Base-by-base conservation (phyloP, 2,329 filamentous ascomycete genomes). In the Sclerotinia sclerotiorum region DNA sequence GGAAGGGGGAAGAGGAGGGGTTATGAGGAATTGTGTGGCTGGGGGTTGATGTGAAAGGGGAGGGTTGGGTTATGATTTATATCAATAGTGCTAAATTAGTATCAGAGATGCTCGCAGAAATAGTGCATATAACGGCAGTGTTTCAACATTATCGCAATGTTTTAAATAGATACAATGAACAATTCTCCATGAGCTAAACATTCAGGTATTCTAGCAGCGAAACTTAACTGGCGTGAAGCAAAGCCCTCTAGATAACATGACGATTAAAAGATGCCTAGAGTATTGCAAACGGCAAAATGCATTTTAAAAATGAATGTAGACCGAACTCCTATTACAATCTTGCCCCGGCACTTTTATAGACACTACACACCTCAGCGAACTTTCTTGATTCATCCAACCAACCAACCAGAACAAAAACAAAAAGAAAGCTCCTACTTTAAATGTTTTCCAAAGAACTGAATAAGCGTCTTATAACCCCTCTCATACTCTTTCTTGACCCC, bases 401-500 rank as follows among this genome's bases (percentile, higher is more conserved):
- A 24, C 46, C 46, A 51, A 3, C 2, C 32, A 1, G 19, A 29
- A 24, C 49, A 39, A 49, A 39, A 5, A 21, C 19, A 60, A 39
- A 49, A 49, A 51, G 11, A 64, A 39, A 49, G 13, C 42, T 61
- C 44, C 64, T 65, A 68, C 61, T 68, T 65, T 70, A 83, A 70
- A 68, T 83, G 72, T 75, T 83, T 81, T 17, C 71, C 72, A 68
- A 82, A 81, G 70, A 82, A 84, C 3, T 79, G 77, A 1, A 81
- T 78, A 11, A 79, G 71, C 58, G 82, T 81, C 70, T 80, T 78
- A 69, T 84, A 84, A 56, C 84, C 84, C 35, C 82, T 78, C 74
- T 81, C 79, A 73, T 81, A 86, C 75, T 85, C 82, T 61, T 77
- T 79, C 73, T 78, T 77, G 61, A 82, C 82, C 55, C 79, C 79